Base-by-base conservation (phyloP, 352 stramenopile species). In the Globisporangium sylvaticum region DNA sequence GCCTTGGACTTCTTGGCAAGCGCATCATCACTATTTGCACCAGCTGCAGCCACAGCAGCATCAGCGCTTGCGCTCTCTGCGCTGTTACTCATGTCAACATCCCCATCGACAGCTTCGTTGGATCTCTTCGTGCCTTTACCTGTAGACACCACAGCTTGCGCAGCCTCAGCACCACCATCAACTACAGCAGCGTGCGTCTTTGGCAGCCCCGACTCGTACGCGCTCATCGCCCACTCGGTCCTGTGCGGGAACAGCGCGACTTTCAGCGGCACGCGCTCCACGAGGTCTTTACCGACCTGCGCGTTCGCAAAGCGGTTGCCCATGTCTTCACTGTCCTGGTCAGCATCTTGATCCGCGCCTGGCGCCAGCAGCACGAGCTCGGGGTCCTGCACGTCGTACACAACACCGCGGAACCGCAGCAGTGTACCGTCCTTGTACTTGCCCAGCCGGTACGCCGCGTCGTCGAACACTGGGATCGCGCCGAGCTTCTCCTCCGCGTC, bases 351-450 rank as follows among this genome's bases (percentile, higher is more conserved):
- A 12, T 48, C 67, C 2, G 75, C 70, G 4, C 55, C 62, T 15
- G 44, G 18, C 32, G 62, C 53, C 22, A 90, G 59, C 53, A 84
- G 54, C 56, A 93, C 83, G 15, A 93, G 65, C 69, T 93, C 85
- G 4, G 85, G 83, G 70, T 92, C 83, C 39, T 85, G 79, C 61
- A 93, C 80, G 65, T 92, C 83, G 55, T 78, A 71, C n/a, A 93
- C 72, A 34, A 91, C 77, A 34, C 85, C 85, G 55, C 83, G 85
- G 65, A 91, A 89, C 42, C 76, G 76, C 61, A 93, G 75, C 62
- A 88, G 50, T 14, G 70, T 70, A 22, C 81, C 84, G 50, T 91
- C 77, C 37, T 63, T 64, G 70, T 93, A 93, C 53, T 55, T 70
- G 22, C 85, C 85, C 7, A 68, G 29, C 0, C 60, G 68, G 63